These are phyloP conservation scores for Anthracocystis setariae DNA, from an alignment of 1,284 basidiomycete genomes.

Conservation along the genomic window DNA sequence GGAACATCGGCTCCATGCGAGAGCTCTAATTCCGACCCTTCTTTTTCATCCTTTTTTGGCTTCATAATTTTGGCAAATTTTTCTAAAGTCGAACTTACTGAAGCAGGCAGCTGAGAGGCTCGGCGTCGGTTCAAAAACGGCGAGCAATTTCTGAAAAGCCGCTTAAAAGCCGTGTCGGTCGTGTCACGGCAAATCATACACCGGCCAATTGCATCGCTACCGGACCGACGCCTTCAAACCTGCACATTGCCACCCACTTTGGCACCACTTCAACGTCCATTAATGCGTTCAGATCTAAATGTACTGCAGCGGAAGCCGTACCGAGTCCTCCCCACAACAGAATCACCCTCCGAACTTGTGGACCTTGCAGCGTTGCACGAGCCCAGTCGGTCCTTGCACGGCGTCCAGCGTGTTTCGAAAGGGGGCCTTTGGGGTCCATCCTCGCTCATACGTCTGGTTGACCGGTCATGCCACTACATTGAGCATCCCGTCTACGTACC, in stretches of 20 bases:
- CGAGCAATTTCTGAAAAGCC: conserved; percentile 21
- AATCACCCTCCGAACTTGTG: neutral
- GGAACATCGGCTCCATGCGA: too few species aligned
- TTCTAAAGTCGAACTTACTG: too few species aligned
- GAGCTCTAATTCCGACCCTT: neutral
- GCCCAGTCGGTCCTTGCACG: conserved; percentile 29
- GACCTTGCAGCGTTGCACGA: neutral
- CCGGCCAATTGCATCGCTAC: conserved; percentile 13
- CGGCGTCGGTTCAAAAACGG: conserved; percentile 16
- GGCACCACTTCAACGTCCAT: neutral
- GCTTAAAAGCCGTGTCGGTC: conserved; percentile 21
- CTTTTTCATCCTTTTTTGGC: neutral
- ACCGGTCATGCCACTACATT: neutral
- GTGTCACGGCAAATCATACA: conserved; percentile 14
- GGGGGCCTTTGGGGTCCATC: conserved; percentile 8
- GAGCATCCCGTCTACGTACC: conserved; percentile 18
- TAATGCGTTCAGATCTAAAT: too few species aligned
- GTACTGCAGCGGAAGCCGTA: neutral
- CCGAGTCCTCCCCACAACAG: too few species aligned
- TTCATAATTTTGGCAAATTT: neutral
- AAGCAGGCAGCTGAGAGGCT: too few species aligned
- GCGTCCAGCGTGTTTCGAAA: conserved; percentile 12
- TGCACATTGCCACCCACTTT: too few species aligned
- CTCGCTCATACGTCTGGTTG: neutral
- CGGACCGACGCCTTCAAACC: conserved; percentile 14